Conservation (phyloP, 768 basidiomycete genomes). For the Pulveroboletus sp. region DNA sequence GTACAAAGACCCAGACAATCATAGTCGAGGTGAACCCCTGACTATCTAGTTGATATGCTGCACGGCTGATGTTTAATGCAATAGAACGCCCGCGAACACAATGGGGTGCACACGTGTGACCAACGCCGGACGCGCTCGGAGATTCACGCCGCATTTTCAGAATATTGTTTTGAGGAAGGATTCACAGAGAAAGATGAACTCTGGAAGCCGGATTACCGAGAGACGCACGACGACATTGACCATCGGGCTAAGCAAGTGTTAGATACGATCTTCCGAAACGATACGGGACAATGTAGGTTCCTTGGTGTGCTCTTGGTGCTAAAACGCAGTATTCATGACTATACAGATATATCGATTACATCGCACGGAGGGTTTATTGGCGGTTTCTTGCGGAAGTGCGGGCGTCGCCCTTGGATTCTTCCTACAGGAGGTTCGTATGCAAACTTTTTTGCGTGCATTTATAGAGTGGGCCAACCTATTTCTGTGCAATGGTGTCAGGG, state of each 20-base stretch:
- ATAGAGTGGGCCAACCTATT: neutral
- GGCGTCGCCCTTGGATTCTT: slow-evolving; percentile 42
- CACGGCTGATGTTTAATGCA: neutral
- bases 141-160: slow-evolving; percentile 40
- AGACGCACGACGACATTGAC: slow-evolving; percentile 31
- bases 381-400: slow-evolving; percentile 48
- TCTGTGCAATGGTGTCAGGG: slow-evolving; percentile 9
- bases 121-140: slow-evolving; percentile 50
- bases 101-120: slow-evolving; percentile 72
- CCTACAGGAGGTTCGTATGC: slow-evolving; percentile 63
- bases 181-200: slow-evolving; percentile 63
- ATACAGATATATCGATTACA: slow-evolving; percentile 61
- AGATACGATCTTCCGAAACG: slow-evolving; percentile 49
- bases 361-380: slow-evolving; percentile 63
- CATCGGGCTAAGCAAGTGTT: slow-evolving; percentile 50
- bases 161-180: slow-evolving; percentile 50
- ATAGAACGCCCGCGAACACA: slow-evolving; percentile 65
- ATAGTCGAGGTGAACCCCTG: slow-evolving; percentile 52
- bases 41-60: neutral
- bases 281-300: slow-evolving; percentile 41
- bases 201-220: slow-evolving; percentile 40
- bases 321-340: neutral
- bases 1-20: slow-evolving; percentile 27
- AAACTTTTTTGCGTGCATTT: too few relatives aligned
- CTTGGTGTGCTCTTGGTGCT: neutral